A percentile compares a stretch with the other conserved stretches of the same genome.
Evolutionary conservation across 176 grass and related monocot species (phyloP).

Genomic region (Oryza meridionalis): DNA sequence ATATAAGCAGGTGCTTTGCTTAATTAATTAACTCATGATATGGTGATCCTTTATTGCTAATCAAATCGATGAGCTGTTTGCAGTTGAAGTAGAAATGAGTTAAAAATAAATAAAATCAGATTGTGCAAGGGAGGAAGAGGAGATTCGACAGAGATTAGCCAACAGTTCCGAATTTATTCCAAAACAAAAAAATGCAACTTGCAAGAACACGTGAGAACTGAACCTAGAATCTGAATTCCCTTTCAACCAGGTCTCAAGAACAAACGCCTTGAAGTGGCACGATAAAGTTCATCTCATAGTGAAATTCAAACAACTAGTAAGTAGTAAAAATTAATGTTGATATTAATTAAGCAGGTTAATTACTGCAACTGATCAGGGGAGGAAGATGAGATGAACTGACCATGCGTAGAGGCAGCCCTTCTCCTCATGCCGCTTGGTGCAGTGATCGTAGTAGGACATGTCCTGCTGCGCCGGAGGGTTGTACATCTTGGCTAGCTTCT

Average conservation of each 20-base stretch:
- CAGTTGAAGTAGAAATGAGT: neutral
- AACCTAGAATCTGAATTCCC: neutral
- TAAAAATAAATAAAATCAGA: neutral
- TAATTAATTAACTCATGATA: neutral
- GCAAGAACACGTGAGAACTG: neutral
- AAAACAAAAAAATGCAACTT: neutral
- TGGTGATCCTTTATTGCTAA: neutral
- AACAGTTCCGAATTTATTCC: neutral
- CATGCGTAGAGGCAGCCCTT: constrained; percentile 77
- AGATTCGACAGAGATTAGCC: neutral
- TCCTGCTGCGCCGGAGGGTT: constrained; percentile 51
- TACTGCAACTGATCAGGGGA: neutral
- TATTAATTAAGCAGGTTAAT: neutral
- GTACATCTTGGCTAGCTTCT: constrained; percentile 52
- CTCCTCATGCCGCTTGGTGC: constrained; percentile 54
- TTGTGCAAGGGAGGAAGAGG: neutral
- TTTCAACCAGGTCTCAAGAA: neutral
- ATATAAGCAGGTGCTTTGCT: neutral
- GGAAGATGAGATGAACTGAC: constrained; percentile 20
- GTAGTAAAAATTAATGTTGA: neutral
- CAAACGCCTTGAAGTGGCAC: neutral
- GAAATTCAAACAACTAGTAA: neutral
- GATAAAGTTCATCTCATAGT: neutral
- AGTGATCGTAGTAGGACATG: constrained; percentile 69
- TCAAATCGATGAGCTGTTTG: neutral